Conservation (phyloP, 805 yeast genomes). For the Metschnikowia dekortorum region DNA sequence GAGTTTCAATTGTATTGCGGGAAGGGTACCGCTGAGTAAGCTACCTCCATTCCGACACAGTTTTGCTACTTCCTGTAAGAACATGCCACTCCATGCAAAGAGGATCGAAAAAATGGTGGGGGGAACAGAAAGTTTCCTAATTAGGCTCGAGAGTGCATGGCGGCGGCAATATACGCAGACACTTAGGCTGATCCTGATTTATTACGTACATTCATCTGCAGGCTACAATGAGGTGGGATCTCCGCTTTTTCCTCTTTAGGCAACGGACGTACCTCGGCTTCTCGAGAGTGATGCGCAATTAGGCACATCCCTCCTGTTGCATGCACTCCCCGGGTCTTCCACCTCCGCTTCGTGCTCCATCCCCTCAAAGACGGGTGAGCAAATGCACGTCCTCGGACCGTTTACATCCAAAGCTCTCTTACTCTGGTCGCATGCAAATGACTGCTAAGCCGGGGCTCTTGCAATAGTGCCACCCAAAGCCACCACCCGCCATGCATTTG, state of each 20-base stretch:
- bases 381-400: not conserved
- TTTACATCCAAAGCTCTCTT: not conserved
- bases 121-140: not conserved
- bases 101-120: not conserved
- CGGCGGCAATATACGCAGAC: not conserved
- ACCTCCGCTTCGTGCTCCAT: constrained; percentile 3
- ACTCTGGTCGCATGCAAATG: not conserved
- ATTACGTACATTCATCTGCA: constrained; percentile 1
- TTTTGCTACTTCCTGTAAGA: not conserved
- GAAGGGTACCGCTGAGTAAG: no score
- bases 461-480: not conserved
- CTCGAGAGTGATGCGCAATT: not conserved
- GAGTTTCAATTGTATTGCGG: not conserved
- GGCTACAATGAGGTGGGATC: not conserved
- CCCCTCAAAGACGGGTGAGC: constrained; percentile 2
- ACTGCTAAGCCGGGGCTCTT: not conserved
- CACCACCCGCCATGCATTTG: not conserved
- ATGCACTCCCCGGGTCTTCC: not conserved
- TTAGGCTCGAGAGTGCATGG: not conserved
- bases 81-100: not conserved
- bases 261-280: not conserved
- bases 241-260: constrained; percentile 14
- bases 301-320: not conserved
- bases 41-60: not conserved
- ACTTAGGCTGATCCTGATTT: constrained; percentile 4